Evolutionary conservation across 192 early-diverging fungal genomes (phyloP), one percentile per base, ranked within the genome.

Genomic region (Polychytrium aggregatum): DNA sequence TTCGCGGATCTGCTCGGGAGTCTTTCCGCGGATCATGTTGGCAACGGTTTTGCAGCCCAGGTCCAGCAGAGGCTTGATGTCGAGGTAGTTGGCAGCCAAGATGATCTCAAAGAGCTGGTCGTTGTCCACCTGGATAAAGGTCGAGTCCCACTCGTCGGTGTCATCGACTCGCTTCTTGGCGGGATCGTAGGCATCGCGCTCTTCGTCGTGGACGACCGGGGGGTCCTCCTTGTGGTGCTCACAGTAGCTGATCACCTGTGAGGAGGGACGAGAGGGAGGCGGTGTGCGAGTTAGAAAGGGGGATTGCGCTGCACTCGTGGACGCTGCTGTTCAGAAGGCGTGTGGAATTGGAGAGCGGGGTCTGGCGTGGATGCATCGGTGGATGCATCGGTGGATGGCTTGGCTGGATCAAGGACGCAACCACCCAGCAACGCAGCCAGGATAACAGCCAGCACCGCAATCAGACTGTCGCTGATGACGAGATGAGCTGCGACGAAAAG

Each of bases 1-100:
- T 54, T 82, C 83, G 46, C 94, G 79, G 53, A 97, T 95, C 68
- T 95, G 41, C 45, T 95, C 86, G 14, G 90, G 83, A 9, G 46
- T 59, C 71, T 97, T 97, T 31, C 89, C 88, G 63, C 89, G 88
- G 65, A 98, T 85, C 88, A 93, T 88, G 60, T 94, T 95, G 44
- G 95, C 95, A 36, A 97, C 89, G 2, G 91, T 91, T 74, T 96
- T 97, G 77, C 95, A 98, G 7, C 90, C 89, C 43, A 98, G 73
- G 67, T 98, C 92, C 38, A 98, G 71, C 39, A 98, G 75, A 13
- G 89, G 85, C 66, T 93, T 95, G 56, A 97, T 97, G 64, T 97
- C 96, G 48, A 98, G 71, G 64, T 87, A 91, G 64, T 93, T 91
- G 2, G 90, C 90, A 1, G 90, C 89, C 33, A 76, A 50, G 45